phyloP scores from a whole-genome alignment of 2,329 filamentous ascomycete genomes.

The Aspergillus floridensis region DNA sequence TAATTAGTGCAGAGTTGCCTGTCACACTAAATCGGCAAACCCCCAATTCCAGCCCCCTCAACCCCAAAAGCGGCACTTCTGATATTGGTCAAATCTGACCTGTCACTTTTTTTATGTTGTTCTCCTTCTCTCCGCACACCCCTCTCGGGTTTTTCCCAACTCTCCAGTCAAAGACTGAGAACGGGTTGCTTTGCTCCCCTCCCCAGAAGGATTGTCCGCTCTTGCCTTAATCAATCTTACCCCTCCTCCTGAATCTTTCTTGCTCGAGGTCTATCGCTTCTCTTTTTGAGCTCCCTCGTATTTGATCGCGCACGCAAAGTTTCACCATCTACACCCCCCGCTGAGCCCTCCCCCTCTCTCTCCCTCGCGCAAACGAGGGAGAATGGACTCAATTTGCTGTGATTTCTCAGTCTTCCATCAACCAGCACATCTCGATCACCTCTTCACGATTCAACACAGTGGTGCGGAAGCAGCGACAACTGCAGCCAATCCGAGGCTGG shows the following conservation, averaged over 20 bases:
- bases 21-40: constrained; percentile 8
- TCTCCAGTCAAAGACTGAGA: constrained; percentile 8
- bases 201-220: neutral
- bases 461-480: neutral
- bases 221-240: neutral
- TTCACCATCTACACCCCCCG: neutral
- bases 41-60: neutral
- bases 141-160: neutral
- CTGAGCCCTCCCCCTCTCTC: neutral
- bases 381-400: neutral
- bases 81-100: constrained; percentile 17
- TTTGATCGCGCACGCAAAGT: neutral
- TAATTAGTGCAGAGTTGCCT: constrained; percentile 1
- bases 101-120: constrained; percentile 1
- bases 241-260: neutral
- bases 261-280: neutral
- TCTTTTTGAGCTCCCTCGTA: neutral
- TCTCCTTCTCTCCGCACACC: too few species aligned
- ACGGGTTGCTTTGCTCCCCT: neutral
- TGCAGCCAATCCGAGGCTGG: neutral
- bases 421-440: neutral
- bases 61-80: neutral
- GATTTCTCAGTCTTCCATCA: neutral
- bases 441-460: too few species aligned
- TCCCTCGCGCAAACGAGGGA: neutral